Conservation (phyloP, 2,329 filamentous ascomycete genomes). For the Diaporthe caulivora region DNA sequence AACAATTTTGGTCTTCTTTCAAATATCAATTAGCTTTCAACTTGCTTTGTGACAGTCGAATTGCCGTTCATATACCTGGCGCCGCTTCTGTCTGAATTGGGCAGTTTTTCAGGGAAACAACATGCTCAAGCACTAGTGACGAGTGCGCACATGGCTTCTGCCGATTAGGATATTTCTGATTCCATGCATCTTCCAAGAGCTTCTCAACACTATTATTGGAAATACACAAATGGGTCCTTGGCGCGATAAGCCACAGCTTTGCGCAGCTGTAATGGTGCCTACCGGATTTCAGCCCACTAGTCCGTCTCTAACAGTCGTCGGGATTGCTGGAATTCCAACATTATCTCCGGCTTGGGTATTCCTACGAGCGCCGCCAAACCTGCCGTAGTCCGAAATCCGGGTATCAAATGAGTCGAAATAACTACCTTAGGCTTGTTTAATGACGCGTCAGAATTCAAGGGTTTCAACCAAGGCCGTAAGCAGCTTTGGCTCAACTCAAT, state of each 20-base stretch:
- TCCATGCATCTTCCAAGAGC: not conserved
- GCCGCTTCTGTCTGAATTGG: too few species aligned
- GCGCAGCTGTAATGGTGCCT: constrained; percentile 8
- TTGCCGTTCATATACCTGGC: too few species aligned
- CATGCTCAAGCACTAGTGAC: not conserved
- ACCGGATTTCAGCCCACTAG: not conserved
- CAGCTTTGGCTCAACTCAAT: not conserved
- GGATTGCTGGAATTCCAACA: not conserved
- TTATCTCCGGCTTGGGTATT: constrained; percentile 7
- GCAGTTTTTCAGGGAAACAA: not conserved
- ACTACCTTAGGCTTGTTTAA: not conserved
- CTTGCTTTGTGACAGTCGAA: not conserved
- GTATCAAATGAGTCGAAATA: not conserved
- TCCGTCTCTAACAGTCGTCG: not conserved
- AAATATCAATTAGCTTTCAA: not conserved
- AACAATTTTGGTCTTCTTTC: not conserved
- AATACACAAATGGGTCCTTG: not conserved
- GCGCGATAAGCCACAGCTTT: constrained; percentile 49
- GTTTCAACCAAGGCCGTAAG: not conserved
- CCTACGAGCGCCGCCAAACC: not conserved
- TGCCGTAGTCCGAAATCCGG: constrained; percentile 10
- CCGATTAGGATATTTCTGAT: not conserved
- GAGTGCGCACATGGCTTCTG: not conserved
- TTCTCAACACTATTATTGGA: not conserved
- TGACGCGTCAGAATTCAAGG: not conserved